Percentiles rank a stretch among this genome's conserved stretches.
phyloP scores from a whole-genome alignment of 768 basidiomycete genomes.

The Boletus fagicola region DNA sequence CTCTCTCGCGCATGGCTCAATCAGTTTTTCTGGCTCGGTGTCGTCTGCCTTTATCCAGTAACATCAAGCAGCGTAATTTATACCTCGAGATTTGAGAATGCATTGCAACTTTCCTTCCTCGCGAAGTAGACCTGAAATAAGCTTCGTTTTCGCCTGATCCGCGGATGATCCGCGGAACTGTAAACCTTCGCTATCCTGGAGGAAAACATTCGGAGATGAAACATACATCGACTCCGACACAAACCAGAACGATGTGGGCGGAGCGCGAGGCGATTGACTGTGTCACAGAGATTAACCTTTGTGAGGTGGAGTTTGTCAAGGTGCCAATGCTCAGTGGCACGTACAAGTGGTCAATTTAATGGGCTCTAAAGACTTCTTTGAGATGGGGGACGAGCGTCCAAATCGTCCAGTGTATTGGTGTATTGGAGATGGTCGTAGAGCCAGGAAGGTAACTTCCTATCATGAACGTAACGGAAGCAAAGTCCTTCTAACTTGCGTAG shows the following conservation, averaged over 20 bases:
- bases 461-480: background rate
- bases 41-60: constrained; percentile 10
- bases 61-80: constrained; percentile 9
- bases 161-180: constrained; percentile 27
- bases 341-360: background rate
- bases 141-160: constrained; percentile 17
- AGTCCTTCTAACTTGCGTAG: background rate
- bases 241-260: background rate
- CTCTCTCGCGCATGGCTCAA: constrained; percentile 5
- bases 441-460: too few relatives aligned
- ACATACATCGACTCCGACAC: constrained; percentile 25
- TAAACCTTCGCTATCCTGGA: constrained; percentile 17
- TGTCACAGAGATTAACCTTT: background rate
- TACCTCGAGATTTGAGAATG: constrained; percentile 4
- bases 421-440: background rate
- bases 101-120: constrained; percentile 6
- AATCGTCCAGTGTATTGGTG: background rate
- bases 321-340: background rate
- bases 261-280: constrained; percentile 1
- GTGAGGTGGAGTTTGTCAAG: background rate
- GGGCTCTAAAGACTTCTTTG: background rate
- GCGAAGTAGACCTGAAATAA: constrained; percentile 11
- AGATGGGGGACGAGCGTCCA: background rate
- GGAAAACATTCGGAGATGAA: constrained; percentile 29
- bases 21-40: constrained; percentile 7